Conservation (phyloP, 192 early-diverging fungal genomes). For the Pilaira anomala region DNA sequence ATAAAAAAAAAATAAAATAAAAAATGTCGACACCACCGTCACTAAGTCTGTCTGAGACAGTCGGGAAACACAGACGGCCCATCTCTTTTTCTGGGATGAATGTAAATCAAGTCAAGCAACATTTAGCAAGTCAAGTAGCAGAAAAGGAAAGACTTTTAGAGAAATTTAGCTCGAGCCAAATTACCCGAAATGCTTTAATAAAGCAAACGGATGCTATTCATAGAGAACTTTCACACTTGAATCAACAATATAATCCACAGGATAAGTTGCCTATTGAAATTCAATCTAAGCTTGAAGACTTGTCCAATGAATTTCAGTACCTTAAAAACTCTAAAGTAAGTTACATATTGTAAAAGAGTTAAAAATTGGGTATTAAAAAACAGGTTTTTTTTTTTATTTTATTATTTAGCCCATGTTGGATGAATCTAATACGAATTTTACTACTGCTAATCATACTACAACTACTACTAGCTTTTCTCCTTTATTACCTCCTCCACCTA, state of each 20-base stretch:
- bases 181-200: constrained; percentile 16
- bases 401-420: no score
- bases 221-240: background rate
- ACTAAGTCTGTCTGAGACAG: constrained; percentile 13
- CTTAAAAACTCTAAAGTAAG: constrained; percentile 7
- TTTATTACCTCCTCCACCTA: constrained; percentile 17
- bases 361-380: no score
- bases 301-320: constrained; percentile 16
- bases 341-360: background rate
- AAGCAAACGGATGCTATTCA: constrained; percentile 6
- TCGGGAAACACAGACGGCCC: background rate
- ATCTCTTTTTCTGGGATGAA: constrained; percentile 26
- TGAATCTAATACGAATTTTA: no score
- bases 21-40: background rate
- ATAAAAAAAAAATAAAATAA: no score
- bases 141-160: constrained; percentile 14
- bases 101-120: constrained; percentile 20
- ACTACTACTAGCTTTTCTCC: constrained; percentile 9
- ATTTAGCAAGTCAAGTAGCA: constrained; percentile 14
- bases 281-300: background rate
- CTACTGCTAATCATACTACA: background rate
- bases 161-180: constrained; percentile 5
- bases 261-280: background rate
- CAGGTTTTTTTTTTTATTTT: no score
- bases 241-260: background rate